Evolutionary conservation across 768 basidiomycete species (phyloP), one percentile per base, ranked within the genome.

Genomic region (Fomitopsis pulvina): DNA sequence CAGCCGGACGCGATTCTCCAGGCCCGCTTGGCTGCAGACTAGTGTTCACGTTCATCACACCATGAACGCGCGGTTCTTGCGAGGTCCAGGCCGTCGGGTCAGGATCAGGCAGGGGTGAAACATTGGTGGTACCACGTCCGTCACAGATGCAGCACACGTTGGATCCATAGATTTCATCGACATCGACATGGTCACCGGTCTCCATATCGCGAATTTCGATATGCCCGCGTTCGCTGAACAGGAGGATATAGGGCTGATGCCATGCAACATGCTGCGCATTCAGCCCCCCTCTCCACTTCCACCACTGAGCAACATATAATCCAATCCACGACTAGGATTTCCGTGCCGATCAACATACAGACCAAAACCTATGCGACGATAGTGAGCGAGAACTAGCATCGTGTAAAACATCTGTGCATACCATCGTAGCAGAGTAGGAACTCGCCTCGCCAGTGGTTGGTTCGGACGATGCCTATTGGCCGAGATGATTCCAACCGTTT

Each of bases 241-340:
- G 78, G 39, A 94, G 74, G 41, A 97, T 73, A 60, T 92, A 92
- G 1, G 92, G 93, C 41, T 85, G 79, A 62, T 94, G 92, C 70
- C 90, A 83, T 1, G 92, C 91, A 21, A 90, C 90, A 27, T 82
- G 83, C 56, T 93, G 89, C 0, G 90, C 91, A 0, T 79, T 85
- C 16, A 92, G 90, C 65, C 97, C 94, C 92, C 92, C 97, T 65
- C 97, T 94, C n/a, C n/a, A n/a, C n/a, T n/a, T n/a, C n/a, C n/a
- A n/a, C n/a, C n/a, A n/a, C n/a, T n/a, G n/a, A n/a, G n/a, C n/a
- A n/a, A n/a, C 48, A 96, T 86, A 4, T 83, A 82, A 18, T 79
- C 77, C 16, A 77, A 70, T 4, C 69, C 58, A 26, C 90, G 81
- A 57, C 82, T 87, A 1, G 90, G 89, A 48, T 86, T 81, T n/a